phyloP scores from a whole-genome alignment of 1,139 yeast genomes.

The Saccharomyces hybrid region DNA sequence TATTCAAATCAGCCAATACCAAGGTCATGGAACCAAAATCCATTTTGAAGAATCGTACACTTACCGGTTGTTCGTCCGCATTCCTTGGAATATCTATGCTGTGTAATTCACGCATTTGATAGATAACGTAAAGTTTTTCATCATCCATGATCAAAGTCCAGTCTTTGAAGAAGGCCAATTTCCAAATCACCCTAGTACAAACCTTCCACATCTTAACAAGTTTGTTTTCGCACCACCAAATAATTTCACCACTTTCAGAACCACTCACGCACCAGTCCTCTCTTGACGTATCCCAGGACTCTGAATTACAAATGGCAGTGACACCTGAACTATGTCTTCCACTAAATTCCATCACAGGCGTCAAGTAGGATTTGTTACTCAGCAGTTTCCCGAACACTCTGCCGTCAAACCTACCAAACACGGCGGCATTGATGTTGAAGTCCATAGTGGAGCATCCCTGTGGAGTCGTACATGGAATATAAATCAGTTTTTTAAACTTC shows the following conservation, averaged over 20 bases:
- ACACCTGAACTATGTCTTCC: constrained; percentile 32
- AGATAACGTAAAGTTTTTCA: constrained; percentile 20
- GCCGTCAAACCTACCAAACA: constrained; percentile 43
- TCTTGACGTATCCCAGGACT: constrained; percentile 18
- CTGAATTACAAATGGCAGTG: constrained; percentile 31
- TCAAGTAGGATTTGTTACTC: constrained; percentile 33
- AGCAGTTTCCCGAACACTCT: constrained; percentile 36
- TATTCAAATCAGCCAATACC: constrained; percentile 23
- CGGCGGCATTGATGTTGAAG: constrained; percentile 32
- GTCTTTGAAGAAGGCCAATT: constrained; percentile 22
- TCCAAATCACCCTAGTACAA: constrained; percentile 20
- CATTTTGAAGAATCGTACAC: constrained; percentile 32
- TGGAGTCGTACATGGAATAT: constrained; percentile 36
- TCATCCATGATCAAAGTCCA: constrained; percentile 27
- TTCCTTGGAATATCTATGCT: constrained; percentile 16
- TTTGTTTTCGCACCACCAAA: constrained; percentile 34
- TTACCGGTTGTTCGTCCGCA: constrained; percentile 6
- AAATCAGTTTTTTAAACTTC: constrained; percentile 23
- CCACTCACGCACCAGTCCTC: constrained; percentile 36
- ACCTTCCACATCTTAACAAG: constrained; percentile 18
- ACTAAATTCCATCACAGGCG: constrained; percentile 34
- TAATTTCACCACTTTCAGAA: constrained; percentile 36
- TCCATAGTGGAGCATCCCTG: constrained; percentile 34
- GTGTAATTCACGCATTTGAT: constrained; percentile 14
- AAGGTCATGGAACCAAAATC: constrained; percentile 47